Evolutionary conservation across 192 early-diverging fungal species (phyloP), one percentile per base, ranked within the genome.

Genomic region (Paraglomus occultum): DNA sequence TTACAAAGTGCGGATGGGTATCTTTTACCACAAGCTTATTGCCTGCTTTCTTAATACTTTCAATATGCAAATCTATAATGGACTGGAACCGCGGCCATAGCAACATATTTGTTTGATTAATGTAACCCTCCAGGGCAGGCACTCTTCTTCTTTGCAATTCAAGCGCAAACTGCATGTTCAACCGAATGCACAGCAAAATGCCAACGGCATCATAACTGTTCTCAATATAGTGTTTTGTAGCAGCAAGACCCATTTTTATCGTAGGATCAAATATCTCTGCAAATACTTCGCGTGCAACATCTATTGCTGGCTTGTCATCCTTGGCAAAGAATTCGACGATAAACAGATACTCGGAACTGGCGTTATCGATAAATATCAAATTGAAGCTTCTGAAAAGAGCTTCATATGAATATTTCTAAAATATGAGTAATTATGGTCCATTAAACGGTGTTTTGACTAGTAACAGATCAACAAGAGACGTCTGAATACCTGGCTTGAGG

Each of bases 281-380:
- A 76, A 96, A 97, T 18, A 91, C 83, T 49, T 82, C 74, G 49
- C 83, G 82, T 17, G 88, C 83, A 67, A 86, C 79, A 42, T 90
- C 88, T 7, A 82, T 79, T 6, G 83, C 80, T 51, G 78, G 84
- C 69, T 87, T 87, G 6, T 85, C 87, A 55, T 86, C 82, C 17
- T 85, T 87, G 46, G 88, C 80, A 76, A 99, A 97, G 80, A 96
- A 99, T 70, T 96, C 92, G 48, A 85, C 78, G 48, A 89, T 85
- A 68, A 99, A 99, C 44, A 94, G 81, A 75, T 97, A 97, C 78
- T 99, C 97, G 8, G 92, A 90, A 51, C 89, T 91, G 5, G 95
- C 94, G 71, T 97, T 97, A 80, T 99, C 97, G 54, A 93, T 88
- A 53, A 99, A 74, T 17, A 95, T 88, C 62, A 96, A 81, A 60